Evolutionary conservation across 1,139 yeast genomes (phyloP).

Genomic region (Tardiomyces digboiensis): DNA sequence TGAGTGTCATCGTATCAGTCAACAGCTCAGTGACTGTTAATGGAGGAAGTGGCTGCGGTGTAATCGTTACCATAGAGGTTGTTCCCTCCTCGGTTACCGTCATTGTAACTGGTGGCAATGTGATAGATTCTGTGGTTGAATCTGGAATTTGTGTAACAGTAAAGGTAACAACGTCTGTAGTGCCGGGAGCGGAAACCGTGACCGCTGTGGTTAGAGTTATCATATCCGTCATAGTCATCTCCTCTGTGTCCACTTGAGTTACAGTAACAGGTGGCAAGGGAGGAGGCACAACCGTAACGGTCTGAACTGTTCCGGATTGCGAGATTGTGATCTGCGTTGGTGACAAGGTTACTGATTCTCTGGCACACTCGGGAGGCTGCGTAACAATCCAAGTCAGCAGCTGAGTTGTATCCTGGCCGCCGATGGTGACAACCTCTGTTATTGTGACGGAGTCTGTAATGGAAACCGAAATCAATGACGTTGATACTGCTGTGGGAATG

Average conservation of each 20-base stretch:
- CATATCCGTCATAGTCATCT: conserved; percentile 3
- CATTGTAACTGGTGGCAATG: background rate
- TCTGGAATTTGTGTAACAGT: conserved; percentile 2
- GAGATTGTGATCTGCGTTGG: background rate
- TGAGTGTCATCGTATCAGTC: background rate
- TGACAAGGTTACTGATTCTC: background rate
- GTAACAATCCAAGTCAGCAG: background rate
- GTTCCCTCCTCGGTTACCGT: conserved; percentile 2
- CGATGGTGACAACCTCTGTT: conserved; percentile 1
- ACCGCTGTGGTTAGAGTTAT: conserved; percentile 1
- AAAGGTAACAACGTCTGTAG: conserved; percentile 4
- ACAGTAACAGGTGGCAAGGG: conserved; percentile 2
- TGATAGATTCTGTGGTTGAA: conserved; percentile 1
- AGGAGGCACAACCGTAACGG: conserved; percentile 3
- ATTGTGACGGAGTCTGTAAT: background rate
- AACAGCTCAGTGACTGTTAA: conserved; percentile 1
- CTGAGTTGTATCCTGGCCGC: background rate
- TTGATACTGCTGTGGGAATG: background rate
- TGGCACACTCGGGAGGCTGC: conserved; percentile 1
- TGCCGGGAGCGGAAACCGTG: conserved; percentile 2
- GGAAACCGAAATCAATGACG: background rate
- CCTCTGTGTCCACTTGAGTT: conserved; percentile 1
- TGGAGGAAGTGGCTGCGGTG: conserved; percentile 2
- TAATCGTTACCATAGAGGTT: background rate
- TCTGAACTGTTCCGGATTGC: background rate